These are phyloP conservation scores for Phytophthora ohioensis DNA, from an alignment of 352 stramenopile genomes.

Conservation along the genomic window DNA sequence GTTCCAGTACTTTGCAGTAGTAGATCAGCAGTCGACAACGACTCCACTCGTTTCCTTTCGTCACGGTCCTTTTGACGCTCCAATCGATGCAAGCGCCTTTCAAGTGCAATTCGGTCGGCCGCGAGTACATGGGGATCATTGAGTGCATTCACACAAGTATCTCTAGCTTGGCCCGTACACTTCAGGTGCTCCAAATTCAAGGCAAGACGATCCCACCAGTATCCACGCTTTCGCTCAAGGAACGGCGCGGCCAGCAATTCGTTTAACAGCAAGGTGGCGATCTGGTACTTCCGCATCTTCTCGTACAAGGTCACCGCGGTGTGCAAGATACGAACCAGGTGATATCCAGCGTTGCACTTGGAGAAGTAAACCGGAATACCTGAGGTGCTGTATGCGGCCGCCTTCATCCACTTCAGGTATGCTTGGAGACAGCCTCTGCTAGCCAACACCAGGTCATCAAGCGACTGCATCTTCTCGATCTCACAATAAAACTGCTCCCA, in stretches of 20 bases:
- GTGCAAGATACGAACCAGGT: conserved; percentile 69
- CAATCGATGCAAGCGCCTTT: conserved; percentile 61
- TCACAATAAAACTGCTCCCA: conserved; percentile 62
- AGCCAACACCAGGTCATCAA: conserved; percentile 74
- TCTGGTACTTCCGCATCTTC: conserved; percentile 79
- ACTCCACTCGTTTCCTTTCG: conserved; percentile 22
- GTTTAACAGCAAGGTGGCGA: conserved; percentile 70
- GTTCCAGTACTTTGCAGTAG: conserved; percentile 32
- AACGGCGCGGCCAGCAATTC: conserved; percentile 66
- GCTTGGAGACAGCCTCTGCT: conserved; percentile 55
- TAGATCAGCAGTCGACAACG: conserved; percentile 21
- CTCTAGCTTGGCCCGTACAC: conserved; percentile 54
- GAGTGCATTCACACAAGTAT: conserved; percentile 62
- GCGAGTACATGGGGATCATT: conserved; percentile 63
- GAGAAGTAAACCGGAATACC: conserved; percentile 54
- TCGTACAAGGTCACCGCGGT: conserved; percentile 71
- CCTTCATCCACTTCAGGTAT: conserved; percentile 55
- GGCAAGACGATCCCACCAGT: conserved; percentile 81
- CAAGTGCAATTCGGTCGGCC: conserved; percentile 64
- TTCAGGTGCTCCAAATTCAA: conserved; percentile 84
- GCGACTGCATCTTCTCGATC: conserved; percentile 48
- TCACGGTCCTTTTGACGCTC: conserved; percentile 28
- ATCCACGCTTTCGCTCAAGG: conserved; percentile 67
- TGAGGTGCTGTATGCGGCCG: conserved; percentile 21
- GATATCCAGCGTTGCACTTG: conserved; percentile 78